Evolutionary conservation across 1,284 basidiomycete genomes (phyloP), one percentile per base, ranked within the genome.

Genomic region (Stereum hirsutum): DNA sequence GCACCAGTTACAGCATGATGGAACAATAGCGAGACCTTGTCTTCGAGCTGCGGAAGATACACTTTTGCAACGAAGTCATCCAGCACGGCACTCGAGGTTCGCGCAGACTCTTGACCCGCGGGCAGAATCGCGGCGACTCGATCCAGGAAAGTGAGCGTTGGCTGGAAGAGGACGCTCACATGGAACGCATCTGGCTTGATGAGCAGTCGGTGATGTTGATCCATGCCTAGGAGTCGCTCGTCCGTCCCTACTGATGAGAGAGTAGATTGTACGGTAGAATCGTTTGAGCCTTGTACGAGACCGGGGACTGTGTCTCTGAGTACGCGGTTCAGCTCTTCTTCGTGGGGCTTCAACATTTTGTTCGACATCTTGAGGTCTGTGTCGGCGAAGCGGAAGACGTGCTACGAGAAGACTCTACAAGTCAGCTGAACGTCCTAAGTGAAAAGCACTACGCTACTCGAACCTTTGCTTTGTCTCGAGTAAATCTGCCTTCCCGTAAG

Each of bases 61-160:
- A 93, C 84, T 49, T 86, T 87, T 42, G 91, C 70, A 6, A 99
- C 93, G 59, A 99, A 99, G 44, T 98, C 92, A 49, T 98, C 92
- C 46, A 99, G 60, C 26, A 94, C 78, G 12, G 74, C 71, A 35
- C 80, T 84, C 28, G 91, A 87, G 2, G 81, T 75, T 44, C 75
- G 70, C 19, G 78, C 78, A 28, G 78, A 77, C 51, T 89, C 88
- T 25, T 75, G 53, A 2, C 85, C 89, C 19, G 79, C 73, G 1
- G 90, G 90, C 19, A 94, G 68, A 19, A 88, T 70, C 19, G 80
- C 75, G 26, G 78, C 64, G 33, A 88, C 67, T 12, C 86, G 78
- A 46, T 86, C 74, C 48, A 98, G 71, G 60, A 96, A 98, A 0
- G 83, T 70, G 8, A 97, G 66, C 6, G 93, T 95, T 0, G 96